phyloP scores from a whole-genome alignment of 2,329 filamentous ascomycete genomes.

The Epichloe festucae region DNA sequence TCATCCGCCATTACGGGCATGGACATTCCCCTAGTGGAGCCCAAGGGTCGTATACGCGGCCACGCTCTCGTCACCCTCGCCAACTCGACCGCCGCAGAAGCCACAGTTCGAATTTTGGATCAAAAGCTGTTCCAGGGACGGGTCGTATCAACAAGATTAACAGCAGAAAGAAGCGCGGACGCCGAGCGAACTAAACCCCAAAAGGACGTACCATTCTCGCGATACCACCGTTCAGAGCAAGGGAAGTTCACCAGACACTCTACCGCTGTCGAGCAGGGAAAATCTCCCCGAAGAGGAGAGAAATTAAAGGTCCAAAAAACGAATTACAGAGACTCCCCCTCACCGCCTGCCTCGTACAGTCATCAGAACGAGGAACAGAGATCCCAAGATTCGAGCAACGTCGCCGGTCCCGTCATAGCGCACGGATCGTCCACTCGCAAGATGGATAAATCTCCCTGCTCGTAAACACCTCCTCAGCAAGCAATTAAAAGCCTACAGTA shows the following conservation, averaged over 20 bases:
- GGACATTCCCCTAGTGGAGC: conserved; percentile 13
- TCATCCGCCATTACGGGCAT: conserved; percentile 12
- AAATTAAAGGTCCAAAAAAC: not conserved
- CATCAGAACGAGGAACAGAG: not conserved
- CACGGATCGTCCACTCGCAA: conserved; percentile 3
- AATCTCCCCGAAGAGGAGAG: not conserved
- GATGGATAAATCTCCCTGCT: not conserved
- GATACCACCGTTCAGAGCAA: not conserved
- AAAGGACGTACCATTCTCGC: not conserved
- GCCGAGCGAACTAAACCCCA: not conserved
- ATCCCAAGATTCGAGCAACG: not conserved
- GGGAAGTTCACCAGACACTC: not conserved
- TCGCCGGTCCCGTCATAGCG: conserved; percentile 2
- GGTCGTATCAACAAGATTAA: conserved; percentile 8
- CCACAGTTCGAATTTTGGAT: conserved; percentile 14
- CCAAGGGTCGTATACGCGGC: conserved; percentile 14
- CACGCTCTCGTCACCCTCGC: conserved; percentile 15
- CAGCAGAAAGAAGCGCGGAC: not conserved
- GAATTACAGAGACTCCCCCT: not conserved
- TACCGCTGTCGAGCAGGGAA: not conserved
- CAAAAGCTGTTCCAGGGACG: conserved; percentile 14
- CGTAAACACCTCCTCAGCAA: not conserved
- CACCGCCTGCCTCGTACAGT: not conserved
- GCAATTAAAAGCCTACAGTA: too few species aligned
- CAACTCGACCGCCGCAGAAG: conserved; percentile 10